A percentile compares a stretch with the other conserved stretches of the same genome.
phyloP scores from a whole-genome alignment of 208 protist genomes.

The Leishmania tarentolae region DNA sequence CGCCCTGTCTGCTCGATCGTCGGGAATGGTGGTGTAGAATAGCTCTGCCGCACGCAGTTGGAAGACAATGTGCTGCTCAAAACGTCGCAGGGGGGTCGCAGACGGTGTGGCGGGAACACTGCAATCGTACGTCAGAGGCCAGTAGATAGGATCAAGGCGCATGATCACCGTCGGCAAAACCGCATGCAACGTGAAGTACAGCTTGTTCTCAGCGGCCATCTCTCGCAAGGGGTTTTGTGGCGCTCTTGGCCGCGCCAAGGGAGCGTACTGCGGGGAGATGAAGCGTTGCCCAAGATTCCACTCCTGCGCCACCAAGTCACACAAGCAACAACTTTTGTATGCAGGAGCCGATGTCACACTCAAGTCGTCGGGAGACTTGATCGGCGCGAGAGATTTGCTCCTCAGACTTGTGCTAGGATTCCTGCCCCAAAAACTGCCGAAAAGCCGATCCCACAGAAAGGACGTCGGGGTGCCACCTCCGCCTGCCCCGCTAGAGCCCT shows the following conservation, averaged over 20 bases:
- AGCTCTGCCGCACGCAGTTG: constrained; percentile 16
- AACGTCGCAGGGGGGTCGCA: constrained; percentile 20
- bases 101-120: constrained; percentile 18
- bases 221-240: constrained; percentile 11
- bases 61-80: constrained; percentile 15
- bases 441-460: constrained; percentile 8
- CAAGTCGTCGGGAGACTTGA: neutral
- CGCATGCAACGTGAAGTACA: constrained; percentile 27
- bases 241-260: constrained; percentile 6
- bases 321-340: neutral
- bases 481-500: neutral
- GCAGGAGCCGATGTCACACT: too few relatives aligned
- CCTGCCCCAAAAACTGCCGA: neutral
- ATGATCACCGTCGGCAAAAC: constrained; percentile 2
- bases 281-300: constrained; percentile 30
- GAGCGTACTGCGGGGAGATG: neutral
- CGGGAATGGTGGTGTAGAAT: constrained; percentile 27
- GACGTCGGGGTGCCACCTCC: neutral
- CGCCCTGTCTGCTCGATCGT: constrained; percentile 28
- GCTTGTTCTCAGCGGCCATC: constrained; percentile 5
- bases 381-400: neutral
- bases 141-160: constrained; percentile 24
- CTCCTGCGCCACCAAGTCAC: constrained; percentile 23
- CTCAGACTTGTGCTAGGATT: too few relatives aligned
- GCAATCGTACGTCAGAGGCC: constrained; percentile 26